Evolutionary conservation across 1,284 basidiomycete species (phyloP).

Genomic region (Inonotus hispidus): DNA sequence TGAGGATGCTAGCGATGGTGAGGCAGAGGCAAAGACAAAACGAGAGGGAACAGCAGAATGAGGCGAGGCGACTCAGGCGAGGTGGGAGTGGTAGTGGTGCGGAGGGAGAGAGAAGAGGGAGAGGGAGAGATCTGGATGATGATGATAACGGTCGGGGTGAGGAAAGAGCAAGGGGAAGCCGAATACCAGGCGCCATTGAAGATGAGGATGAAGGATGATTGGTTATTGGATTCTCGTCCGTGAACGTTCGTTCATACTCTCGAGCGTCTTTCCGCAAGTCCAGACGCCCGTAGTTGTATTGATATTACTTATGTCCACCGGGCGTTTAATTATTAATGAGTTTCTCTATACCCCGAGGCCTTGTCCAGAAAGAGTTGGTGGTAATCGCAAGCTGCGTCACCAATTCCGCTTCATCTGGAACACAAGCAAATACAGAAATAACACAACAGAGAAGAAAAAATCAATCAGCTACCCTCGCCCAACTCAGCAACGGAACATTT

Average conservation of each 20-base stretch:
- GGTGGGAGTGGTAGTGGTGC: background rate
- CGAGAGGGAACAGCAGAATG: background rate
- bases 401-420: slow-evolving; percentile 63
- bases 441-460: too few relatives aligned
- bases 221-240: background rate
- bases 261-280: background rate
- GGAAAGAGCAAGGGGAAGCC: background rate
- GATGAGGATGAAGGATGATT: slow-evolving; percentile 6
- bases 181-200: slow-evolving; percentile 15
- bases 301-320: background rate
- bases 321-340: background rate
- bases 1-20: slow-evolving; percentile 6
- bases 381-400: slow-evolving; percentile 29
- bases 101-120: background rate
- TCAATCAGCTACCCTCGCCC: background rate
- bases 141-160: background rate
- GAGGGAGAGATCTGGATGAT: background rate
- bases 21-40: background rate
- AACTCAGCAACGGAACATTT: background rate
- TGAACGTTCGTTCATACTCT: background rate
- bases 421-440: background rate
- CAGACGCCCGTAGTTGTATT: slow-evolving; percentile 1
- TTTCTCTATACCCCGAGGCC: background rate
- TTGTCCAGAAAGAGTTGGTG: background rate
- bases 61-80: background rate